Base-by-base conservation (phyloP, 495 filamentous ascomycete species). In the Rusavskia elegans region DNA sequence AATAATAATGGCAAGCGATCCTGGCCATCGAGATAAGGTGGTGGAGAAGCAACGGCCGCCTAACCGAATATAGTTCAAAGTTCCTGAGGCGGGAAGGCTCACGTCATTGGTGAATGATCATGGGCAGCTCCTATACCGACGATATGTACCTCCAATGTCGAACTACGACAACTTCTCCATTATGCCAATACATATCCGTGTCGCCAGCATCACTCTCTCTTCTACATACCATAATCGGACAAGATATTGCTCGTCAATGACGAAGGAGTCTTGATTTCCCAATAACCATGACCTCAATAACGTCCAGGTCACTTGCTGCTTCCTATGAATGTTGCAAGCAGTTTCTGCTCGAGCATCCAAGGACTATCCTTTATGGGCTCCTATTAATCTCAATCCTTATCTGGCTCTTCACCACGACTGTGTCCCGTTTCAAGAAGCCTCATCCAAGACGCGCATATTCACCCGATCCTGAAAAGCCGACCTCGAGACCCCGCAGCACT, bases 391-490 rank as follows among this genome's bases (percentile, higher is more conserved):
- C 42, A 20, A 14, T 54, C 14, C 41, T 53, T 7, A 49, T 48
- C 8, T 55, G 45, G 52, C 46, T 55, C 17, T 29, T 62, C 35
- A 30, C 23, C 6, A 52, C 48, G 7, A 35, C 25, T 16, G 30
- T 52, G 2, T 16, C 44, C 1, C 19, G 14, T 16, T 23, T 5
- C 19, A 46, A 46, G 23, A 23, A 46, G 23, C 23, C 17, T n/a
- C 44, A 30, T 30, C 42, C 30, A 36, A 51, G 30, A 32, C 51
- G 52, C 32, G 35, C 51, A 10, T 44, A 27, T 13, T 56, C 56
- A 35, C 52, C 52, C 5, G 59, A 59, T 45, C 57, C 45, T 20
- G 59, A 59, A 29, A 59, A 58, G 41, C 59, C 57, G 9, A 51
- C 16, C 7, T 44, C 51, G 17, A 57, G 45, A 17, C 50, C 48